Evolutionary conservation across 2,329 filamentous ascomycete genomes (phyloP).

Genomic region (Geosmithia flava): DNA sequence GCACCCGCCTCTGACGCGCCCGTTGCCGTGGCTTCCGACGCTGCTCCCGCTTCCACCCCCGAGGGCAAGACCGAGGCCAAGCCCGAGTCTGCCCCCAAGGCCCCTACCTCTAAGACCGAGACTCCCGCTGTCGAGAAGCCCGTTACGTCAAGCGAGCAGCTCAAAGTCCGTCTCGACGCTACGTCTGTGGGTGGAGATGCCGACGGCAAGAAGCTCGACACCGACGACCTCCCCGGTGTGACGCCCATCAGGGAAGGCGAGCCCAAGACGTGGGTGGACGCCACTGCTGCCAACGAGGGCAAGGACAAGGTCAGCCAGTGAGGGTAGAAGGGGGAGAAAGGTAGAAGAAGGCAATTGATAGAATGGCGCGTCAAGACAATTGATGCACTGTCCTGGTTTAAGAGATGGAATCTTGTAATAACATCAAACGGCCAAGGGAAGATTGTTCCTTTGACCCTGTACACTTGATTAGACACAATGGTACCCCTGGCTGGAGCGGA

Average conservation of each 20-base stretch:
- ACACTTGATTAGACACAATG: neutral
- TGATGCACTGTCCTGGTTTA: neutral
- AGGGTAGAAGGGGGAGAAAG: slow-evolving; percentile 5
- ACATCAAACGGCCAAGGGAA: neutral
- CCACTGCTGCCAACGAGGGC: slow-evolving; percentile 13
- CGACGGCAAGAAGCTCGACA: slow-evolving; percentile 3
- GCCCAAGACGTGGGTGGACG: slow-evolving; percentile 13
- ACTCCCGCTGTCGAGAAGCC: no score
- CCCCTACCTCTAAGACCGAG: neutral
- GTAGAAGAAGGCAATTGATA: slow-evolving; percentile 3
- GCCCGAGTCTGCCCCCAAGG: neutral
- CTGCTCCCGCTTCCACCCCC: neutral
- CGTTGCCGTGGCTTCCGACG: slow-evolving; percentile 8
- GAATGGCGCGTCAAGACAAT: neutral
- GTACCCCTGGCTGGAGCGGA: neutral
- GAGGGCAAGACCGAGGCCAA: neutral
- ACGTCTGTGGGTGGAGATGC: neutral
- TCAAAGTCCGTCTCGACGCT: neutral
- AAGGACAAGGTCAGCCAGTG: slow-evolving; percentile 5
- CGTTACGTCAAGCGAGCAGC: no score
- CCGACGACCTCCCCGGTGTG: slow-evolving; percentile 3
- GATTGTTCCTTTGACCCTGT: neutral
- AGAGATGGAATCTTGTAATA: neutral
- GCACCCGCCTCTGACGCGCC: slow-evolving; percentile 9
- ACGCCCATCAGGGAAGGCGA: neutral